Base-by-base conservation (phyloP, 2,329 filamentous ascomycete genomes). In the Teratosphaeria viscida region DNA sequence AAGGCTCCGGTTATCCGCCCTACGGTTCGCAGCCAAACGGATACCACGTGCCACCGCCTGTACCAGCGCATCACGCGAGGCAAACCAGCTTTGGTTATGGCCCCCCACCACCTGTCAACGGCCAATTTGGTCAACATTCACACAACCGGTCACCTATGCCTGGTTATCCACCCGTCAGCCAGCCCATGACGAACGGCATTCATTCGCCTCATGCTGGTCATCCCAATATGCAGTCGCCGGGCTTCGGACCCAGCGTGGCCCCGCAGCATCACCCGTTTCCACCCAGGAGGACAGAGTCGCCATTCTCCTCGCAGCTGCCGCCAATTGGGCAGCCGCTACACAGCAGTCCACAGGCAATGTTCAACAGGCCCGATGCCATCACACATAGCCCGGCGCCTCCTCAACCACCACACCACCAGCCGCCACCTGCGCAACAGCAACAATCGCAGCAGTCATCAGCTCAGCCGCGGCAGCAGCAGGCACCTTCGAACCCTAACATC, bases 191-290 rank as follows among this genome's bases (percentile, higher is more conserved):
- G 27, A 75, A 75, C 57, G 72, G 74, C 32, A 64, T 73, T 61
- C 68, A 69, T 52, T 75, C 74, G 43, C 73, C 73, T 3, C 62
- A 62, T 43, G 55, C n/a, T 2, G 43, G 61, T 19, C 62, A 62
- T 19, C 63, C 74, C 57, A 70, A 71, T 1, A 71, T 65, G 52
- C 64, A 72, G 55, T 74, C 74, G 14, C 73, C 71, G 43, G 73
- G 71, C 70, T 54, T 73, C 71, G 29, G 56, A 10, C n/a, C 59
- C 57, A 59, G 57, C 19, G 56, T 52, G 66, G 66, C 54, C 66
- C 74, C 60, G 66, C 72, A 29, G 70, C 73, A 57, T 59, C 59
- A 57, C 23, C 60, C 58, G n/a, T 60, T 52, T 37, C 52, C 57
- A 52, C 62, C 64, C n/a, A 29, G 59, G 2, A 49, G 60, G 27